Evolutionary conservation across 495 filamentous ascomycete species (phyloP), one percentile per base, ranked within the genome.

Genomic region (Zalerion maritima): DNA sequence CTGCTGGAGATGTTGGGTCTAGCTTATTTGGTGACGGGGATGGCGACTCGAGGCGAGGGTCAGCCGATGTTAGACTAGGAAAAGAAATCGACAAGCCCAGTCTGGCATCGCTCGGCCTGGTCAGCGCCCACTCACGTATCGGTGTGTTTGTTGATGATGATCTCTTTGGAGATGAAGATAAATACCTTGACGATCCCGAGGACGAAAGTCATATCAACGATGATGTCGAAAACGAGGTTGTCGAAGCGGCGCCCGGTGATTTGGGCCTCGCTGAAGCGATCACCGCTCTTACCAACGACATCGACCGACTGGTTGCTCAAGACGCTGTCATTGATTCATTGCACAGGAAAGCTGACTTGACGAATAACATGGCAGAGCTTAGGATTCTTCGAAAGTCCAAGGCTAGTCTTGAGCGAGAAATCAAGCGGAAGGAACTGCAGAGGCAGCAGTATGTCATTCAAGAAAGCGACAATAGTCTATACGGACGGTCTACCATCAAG

Each of bases 381-480:
- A 65, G 89, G 32, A 96, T 99, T 22, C 50, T 99, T 18, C 73
- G 80, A 20, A 99, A 99, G 49, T 94, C 86, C 3, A 93, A 87
- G 46, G 73, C 81, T 10, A 94, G 87, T 47, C 62, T 99, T 34
- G 75, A 92, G 43, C 67, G 87, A 23, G 91, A 99, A 47, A 83
- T 94, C 21, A 69, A 81, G 21, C 72, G 89, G 17, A 96, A 96
- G 49, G 89, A 94, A 54, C 65, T 99, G 45, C 91, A 99, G 53
- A 67, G 84, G 22, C 86, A 94, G 53, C 91, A 96, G 49, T 99
- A 96, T 42, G 83, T 91, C 38, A 75, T 94, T 21, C 91, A 99
- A 49, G 87, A 96, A 50, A 93, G 84, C 46, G 91, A 96, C 44
- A 99, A 96, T 52, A 94, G 85, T 50, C 60, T 99, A 22, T 94